Evolutionary conservation across 345 rosid species (phyloP).

Genomic region (Durio zibethinus): DNA sequence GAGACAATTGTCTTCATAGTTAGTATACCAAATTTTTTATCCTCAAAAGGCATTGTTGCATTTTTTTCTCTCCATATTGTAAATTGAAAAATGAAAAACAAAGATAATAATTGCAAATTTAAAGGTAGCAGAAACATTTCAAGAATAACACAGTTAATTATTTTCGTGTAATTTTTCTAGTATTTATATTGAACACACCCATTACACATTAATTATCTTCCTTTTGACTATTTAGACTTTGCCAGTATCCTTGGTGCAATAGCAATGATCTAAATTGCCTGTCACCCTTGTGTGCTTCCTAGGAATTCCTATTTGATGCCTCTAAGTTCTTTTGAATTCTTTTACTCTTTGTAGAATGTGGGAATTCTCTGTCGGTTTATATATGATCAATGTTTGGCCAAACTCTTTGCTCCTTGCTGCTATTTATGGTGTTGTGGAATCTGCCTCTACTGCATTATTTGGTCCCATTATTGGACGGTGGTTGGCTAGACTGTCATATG

Average conservation of each 20-base stretch:
- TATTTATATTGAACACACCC: neutral
- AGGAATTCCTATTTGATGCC: neutral
- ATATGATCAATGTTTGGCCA: constrained; percentile 90
- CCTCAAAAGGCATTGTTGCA: neutral
- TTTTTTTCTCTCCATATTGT: neutral
- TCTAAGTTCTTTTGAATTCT: neutral
- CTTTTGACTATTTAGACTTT: neutral
- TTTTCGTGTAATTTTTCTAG: neutral
- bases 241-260: neutral
- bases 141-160: neutral
- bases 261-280: neutral
- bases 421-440: constrained; percentile 72
- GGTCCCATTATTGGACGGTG: constrained; percentile 69
- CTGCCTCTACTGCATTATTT: constrained; percentile 62
- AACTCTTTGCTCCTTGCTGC: constrained; percentile 78
- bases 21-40: neutral
- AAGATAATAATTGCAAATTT: neutral
- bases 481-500: constrained; percentile 52
- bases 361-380: constrained; percentile 89
- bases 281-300: neutral
- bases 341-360: constrained; percentile 57
- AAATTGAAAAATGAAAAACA: neutral
- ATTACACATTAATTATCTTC: neutral
- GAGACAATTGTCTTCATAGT: no score
- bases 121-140: neutral